Evolutionary conservation across 1,284 basidiomycete genomes (phyloP).

Genomic region (Leccinum angustisporum): DNA sequence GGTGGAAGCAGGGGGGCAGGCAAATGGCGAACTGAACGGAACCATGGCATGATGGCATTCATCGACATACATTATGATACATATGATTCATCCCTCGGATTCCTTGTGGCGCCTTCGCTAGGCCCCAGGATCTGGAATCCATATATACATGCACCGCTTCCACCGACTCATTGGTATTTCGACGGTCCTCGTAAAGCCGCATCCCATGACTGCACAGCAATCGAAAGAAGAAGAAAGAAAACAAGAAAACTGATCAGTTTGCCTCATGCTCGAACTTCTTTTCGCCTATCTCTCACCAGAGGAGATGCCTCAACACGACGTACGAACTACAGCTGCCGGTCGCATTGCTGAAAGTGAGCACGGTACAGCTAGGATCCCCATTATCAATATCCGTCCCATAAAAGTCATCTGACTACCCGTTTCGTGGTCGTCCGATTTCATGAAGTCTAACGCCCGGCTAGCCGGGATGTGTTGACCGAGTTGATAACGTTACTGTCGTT

Average conservation of each 20-base stretch:
- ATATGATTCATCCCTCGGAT: neutral
- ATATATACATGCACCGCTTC: neutral
- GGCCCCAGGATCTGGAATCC: neutral
- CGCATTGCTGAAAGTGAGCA: neutral
- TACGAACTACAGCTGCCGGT: neutral
- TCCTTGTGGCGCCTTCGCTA: conserved; percentile 1
- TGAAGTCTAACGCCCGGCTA: neutral
- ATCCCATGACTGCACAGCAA: neutral
- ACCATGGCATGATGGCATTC: neutral
- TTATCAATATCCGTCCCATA: neutral
- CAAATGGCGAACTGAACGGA: neutral
- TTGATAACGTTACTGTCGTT: neutral
- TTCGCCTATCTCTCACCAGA: neutral
- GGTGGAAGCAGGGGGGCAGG: neutral
- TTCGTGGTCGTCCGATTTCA: neutral
- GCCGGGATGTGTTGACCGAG: neutral
- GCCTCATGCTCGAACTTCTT: neutral
- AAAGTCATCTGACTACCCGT: neutral
- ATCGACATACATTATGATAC: neutral
- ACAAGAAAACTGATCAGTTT: neutral
- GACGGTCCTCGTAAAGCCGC: neutral
- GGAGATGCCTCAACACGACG: neutral
- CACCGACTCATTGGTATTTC: neutral
- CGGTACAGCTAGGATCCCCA: neutral
- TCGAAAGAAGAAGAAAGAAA: neutral